Evolutionary conservation across 2,329 filamentous ascomycete genomes (phyloP), one percentile per base, ranked within the genome.

Genomic region (Claviceps quebecensis): DNA sequence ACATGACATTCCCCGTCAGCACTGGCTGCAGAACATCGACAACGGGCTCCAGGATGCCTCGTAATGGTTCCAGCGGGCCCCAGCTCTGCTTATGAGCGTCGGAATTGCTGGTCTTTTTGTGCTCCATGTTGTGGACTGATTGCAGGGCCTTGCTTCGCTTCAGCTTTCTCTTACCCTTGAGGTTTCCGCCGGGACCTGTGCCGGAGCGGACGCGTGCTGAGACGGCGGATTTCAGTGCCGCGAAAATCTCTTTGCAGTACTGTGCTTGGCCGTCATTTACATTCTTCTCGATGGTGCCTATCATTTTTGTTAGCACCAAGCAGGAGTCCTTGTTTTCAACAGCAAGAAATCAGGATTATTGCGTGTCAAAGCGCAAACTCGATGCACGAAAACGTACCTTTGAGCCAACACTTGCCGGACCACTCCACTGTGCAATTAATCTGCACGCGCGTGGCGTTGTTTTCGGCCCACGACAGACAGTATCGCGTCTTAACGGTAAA

Each of bases 381-480:
- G n/a, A 7, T 11, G 7, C 14, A 23, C 11, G 11, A 4, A 4
- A 2, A 63, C 73, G 64, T 72, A 94, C 90, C 87, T 72, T 93
- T 96, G 45, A 98, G 72, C 93, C 93, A 98, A 71, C 90, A 96
- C 75, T 97, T 98, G 59, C 90, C 90, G 3, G 84, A 84, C 94
- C 94, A 98, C 63, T 98, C 94, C 44, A 96, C 86, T 2, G 82
- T 84, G 65, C 88, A 96, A 58, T 84, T 96, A 70, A 91, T 84
- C 55, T 93, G 81, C 34, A 98, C 71, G 29, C 89, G 79, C 1
- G 94, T 98, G 40, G 81, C 73, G 61, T 95, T 95, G 55, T 83
- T 84, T 48, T 93, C 82, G 4, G 83, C 89, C 93, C 93, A 98
- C 49, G 87, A 87, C 22, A 98, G 74, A 62, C 94, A 95, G 63